These are phyloP conservation scores for Dissoconium aciculare DNA, from an alignment of 2,329 filamentous ascomycete genomes.

Conservation along the genomic window DNA sequence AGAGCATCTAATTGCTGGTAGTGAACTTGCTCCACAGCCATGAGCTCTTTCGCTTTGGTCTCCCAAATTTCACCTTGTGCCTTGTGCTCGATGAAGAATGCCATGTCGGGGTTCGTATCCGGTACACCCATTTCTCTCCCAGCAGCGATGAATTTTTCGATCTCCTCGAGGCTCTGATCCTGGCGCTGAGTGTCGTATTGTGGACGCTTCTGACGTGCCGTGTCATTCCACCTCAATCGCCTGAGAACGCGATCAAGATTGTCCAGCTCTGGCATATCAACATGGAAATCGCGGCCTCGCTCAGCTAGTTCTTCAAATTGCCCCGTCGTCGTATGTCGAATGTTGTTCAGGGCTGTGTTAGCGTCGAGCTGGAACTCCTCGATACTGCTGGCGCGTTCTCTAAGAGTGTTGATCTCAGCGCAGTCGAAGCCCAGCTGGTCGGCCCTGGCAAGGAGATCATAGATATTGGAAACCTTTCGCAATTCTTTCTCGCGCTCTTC, in stretches of 20 bases:
- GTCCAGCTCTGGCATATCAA: slow-evolving; percentile 81
- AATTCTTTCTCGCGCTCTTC: slow-evolving; percentile 74
- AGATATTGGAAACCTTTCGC: slow-evolving; percentile 77
- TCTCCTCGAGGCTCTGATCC: slow-evolving; percentile 61
- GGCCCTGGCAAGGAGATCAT: slow-evolving; percentile 67
- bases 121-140: slow-evolving; percentile 65
- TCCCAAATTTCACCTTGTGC: slow-evolving; percentile 77
- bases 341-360: slow-evolving; percentile 51
- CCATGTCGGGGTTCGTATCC: slow-evolving; percentile 64
- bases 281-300: slow-evolving; percentile 72
- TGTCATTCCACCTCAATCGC: slow-evolving; percentile 77
- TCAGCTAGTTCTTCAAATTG: slow-evolving; percentile 88
- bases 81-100: slow-evolving; percentile 61
- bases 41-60: slow-evolving; percentile 78
- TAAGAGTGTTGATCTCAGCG: slow-evolving; percentile 71
- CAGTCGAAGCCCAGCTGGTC: slow-evolving; percentile 86
- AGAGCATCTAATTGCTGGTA: slow-evolving; percentile 90
- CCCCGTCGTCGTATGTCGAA: slow-evolving; percentile 47
- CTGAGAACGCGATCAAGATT: slow-evolving; percentile 64
- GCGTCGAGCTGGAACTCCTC: slow-evolving; percentile 70
- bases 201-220: slow-evolving; percentile 44
- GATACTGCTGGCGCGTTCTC: slow-evolving; percentile 74
- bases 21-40: slow-evolving; percentile 79
- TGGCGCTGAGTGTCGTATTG: slow-evolving; percentile 24
- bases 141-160: slow-evolving; percentile 61